Conservation (phyloP, 805 yeast genomes). For the Babjeviella inositovora region DNA sequence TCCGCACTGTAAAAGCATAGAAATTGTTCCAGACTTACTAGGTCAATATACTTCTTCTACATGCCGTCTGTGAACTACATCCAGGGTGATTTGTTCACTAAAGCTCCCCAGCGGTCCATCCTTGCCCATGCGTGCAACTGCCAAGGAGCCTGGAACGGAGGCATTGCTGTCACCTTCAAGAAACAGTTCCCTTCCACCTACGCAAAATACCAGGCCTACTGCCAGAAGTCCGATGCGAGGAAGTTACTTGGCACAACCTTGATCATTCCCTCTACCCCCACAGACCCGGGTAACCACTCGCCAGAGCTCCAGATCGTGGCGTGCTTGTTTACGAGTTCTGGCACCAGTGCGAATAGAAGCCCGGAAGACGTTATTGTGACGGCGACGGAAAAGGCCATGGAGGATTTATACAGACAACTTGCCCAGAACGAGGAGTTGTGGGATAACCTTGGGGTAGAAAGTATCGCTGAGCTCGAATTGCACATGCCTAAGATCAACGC, state of each 20-base stretch:
- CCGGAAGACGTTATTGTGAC: constrained; percentile 28
- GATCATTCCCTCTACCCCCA: constrained; percentile 16
- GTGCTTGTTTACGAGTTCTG: constrained; percentile 59
- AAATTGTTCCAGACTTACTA: too few relatives aligned
- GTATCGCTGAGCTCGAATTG: constrained; percentile 1
- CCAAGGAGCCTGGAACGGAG: constrained; percentile 74
- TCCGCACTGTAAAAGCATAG: too few relatives aligned
- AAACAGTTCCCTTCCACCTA: constrained; percentile 41
- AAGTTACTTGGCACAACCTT: constrained; percentile 38
- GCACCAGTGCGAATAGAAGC: constrained; percentile 24
- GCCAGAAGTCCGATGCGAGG: constrained; percentile 10
- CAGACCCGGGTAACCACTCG: constrained; percentile 14
- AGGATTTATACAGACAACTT: constrained; percentile 24
- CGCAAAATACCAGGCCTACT: constrained; percentile 23
- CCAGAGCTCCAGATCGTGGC: constrained; percentile 22
- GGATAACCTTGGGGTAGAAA: constrained; percentile 2
- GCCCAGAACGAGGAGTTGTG: constrained; percentile 1
- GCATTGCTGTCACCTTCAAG: constrained; percentile 50
- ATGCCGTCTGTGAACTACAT: constrained; percentile 27
- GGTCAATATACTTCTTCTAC: too few relatives aligned
- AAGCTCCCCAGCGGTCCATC: constrained; percentile 17
- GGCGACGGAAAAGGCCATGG: constrained; percentile 32
- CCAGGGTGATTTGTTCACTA: constrained; percentile 38
- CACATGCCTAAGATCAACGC: constrained; percentile 66
- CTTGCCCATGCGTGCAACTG: constrained; percentile 75